Evolutionary conservation across 1,284 basidiomycete species (phyloP), one percentile per base, ranked within the genome.

Genomic region (Rhizoctonia solani): DNA sequence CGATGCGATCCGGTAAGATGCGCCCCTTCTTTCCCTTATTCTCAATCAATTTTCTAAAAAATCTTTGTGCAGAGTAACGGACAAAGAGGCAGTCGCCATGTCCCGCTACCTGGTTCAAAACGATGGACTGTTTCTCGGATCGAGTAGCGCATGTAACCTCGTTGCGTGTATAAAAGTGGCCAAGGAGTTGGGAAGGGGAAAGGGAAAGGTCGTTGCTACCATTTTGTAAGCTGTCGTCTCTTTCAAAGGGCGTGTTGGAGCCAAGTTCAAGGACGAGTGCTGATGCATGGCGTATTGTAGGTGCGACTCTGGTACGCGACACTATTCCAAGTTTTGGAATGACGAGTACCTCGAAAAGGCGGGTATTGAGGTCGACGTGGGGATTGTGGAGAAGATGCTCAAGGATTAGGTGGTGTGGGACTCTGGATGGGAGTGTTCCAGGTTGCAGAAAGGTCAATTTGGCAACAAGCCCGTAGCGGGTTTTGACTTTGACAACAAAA

Each of bases 91-190:
- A 0, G 92, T 96, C 32, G 85, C 88, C 16, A 96, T 97, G 93
- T 90, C 93, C 0, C 86, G 94, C 9, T 92, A 93, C 75, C 83
- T 97, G 14, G 92, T 95, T 2, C 79, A 87, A 54, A 81, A 93
- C 68, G 97, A 99, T 72, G 97, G 96, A 0, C 80, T 99, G 9
- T 98, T 98, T 79, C 81, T 99, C 23, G 97, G 97, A 3, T 98
- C 94, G 0, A 97, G 93, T 67, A 95, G 93, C 72, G 96, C 97
- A 0, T 97, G 95, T 74, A 99, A 99, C 75, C 83, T 98, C 34
- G 87, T 98, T 14, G 92, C 95, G 0, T 93, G 90, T 71, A 83
- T 98, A 11, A 88, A 89, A 72, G 79, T 93, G 4, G 87, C 84
- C 0, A 88, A 87, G 73, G 84, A 84, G 72, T 83, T 89, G 80